Conservation (phyloP, 2,329 filamentous ascomycete species). For the Diaporthe sp. region DNA sequence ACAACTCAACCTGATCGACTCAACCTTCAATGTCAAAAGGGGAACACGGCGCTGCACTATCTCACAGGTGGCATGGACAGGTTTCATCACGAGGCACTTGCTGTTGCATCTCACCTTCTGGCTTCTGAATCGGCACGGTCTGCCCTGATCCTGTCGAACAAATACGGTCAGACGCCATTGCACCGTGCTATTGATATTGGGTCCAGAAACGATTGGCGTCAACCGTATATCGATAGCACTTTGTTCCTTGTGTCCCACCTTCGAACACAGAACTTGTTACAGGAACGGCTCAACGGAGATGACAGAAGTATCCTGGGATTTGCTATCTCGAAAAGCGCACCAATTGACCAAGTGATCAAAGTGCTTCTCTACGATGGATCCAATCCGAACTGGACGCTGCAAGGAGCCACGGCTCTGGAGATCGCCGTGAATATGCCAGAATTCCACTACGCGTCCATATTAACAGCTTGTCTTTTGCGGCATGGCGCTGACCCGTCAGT, state of each 20-base stretch:
- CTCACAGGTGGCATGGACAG: background rate
- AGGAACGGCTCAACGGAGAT: rapidly evolving
- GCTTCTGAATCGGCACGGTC: background rate
- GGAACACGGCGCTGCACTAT: constrained; percentile 1
- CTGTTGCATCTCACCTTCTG: background rate
- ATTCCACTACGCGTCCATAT: background rate
- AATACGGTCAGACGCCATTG: background rate
- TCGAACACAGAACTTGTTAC: background rate
- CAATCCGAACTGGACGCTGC: background rate
- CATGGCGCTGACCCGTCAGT: background rate
- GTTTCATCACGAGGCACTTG: background rate
- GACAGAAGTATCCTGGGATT: background rate
- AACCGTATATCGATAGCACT: background rate
- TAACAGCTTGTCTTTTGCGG: background rate
- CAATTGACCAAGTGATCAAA: background rate
- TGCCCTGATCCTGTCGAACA: rapidly evolving
- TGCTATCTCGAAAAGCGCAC: background rate
- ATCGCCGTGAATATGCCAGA: background rate
- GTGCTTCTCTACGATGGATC: background rate
- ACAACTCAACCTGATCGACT: background rate
- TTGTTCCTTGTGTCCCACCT: background rate
- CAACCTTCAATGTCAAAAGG: background rate
- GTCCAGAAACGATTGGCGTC: background rate
- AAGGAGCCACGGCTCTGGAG: background rate
- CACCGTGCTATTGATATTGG: background rate